Evolutionary conservation across 2,329 filamentous ascomycete species (phyloP), one percentile per base, ranked within the genome.

Genomic region (Aotearoamyces nothofagi): DNA sequence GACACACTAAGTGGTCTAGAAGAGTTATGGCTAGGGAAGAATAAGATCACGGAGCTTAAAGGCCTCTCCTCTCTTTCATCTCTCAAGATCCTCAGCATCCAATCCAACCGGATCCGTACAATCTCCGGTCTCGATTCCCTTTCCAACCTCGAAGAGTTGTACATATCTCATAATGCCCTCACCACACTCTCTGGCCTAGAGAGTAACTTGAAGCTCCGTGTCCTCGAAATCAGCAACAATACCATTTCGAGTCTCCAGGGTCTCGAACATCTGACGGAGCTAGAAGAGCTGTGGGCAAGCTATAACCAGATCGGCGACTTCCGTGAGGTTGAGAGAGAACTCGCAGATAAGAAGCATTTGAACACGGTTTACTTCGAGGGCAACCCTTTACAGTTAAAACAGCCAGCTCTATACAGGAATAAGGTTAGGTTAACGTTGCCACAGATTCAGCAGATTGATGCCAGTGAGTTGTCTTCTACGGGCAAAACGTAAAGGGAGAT

Each of bases 331-430:
- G 79, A 94, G 56, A 67, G 65, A 32, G 69, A 80, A 42, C 55
- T 98, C 38, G 65, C 57, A 29, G 78, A 90, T 47, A 94, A 93
- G 59, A 61, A 79, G 47, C 59, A 75, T 20, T 55, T 96, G 41
- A 72, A 76, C 35, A 94, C 90, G 1, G 87, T 98, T 8, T 98
- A 98, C 51, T 92, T 98, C 40, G 90, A 98, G 50, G 86, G 84
- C 2, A 94, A 92, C 45, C 87, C 86, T 15, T 53, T 98, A 42
- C 90, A 98, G 57, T 62, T 73, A 35, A 67, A 66, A 31, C 71
- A 69, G 4, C 79, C 80, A n/a, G 80, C 81, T 1, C 56, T 94
- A 36, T 98, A 98, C 55, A 65, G 90, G 46, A 96, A 94, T 57
- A 98, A 98, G 57, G 73, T 98, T 24, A 68, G 78, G 34, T 56